Conservation (phyloP, 192 early-diverging fungal genomes). For the Martensiomyces pterosporus region DNA sequence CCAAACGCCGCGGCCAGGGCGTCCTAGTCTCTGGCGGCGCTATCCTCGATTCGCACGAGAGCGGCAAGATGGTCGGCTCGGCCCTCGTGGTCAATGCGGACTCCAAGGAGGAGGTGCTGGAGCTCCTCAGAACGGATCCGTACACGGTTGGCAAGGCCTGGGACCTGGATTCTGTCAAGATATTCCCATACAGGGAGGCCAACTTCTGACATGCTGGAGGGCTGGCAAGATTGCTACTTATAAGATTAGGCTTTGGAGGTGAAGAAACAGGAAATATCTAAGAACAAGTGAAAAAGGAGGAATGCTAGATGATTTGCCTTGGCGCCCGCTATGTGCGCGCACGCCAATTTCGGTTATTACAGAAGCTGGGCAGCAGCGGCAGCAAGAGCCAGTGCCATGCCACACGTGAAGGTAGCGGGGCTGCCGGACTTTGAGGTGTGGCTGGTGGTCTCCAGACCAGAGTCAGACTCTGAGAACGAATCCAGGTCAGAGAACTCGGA, state of each 20-base stretch:
- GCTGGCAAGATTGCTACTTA: too few relatives aligned
- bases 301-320: too few relatives aligned
- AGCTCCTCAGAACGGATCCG: slow-evolving; percentile 48
- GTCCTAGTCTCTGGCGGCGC: slow-evolving; percentile 50
- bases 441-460: too few relatives aligned
- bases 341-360: too few relatives aligned
- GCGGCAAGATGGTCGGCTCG: slow-evolving; percentile 54
- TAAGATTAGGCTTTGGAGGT: too few relatives aligned
- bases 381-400: neutral
- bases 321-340: too few relatives aligned
- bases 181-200: slow-evolving; percentile 19
- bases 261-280: too few relatives aligned
- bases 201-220: slow-evolving; percentile 14
- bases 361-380: neutral
- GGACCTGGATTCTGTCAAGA: slow-evolving; percentile 31
- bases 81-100: slow-evolving; percentile 52
- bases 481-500: neutral
- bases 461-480: too few relatives aligned
- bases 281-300: too few relatives aligned
- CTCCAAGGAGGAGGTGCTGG: slow-evolving; percentile 40
- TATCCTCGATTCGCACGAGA: slow-evolving; percentile 49
- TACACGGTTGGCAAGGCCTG: slow-evolving; percentile 55
- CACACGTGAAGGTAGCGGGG: too few relatives aligned
- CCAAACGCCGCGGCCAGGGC: slow-evolving; percentile 25
- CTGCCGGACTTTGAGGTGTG: too few relatives aligned